Evolutionary conservation across 2,329 filamentous ascomycete species (phyloP).

Genomic region (Chaetomiaceae sp.): DNA sequence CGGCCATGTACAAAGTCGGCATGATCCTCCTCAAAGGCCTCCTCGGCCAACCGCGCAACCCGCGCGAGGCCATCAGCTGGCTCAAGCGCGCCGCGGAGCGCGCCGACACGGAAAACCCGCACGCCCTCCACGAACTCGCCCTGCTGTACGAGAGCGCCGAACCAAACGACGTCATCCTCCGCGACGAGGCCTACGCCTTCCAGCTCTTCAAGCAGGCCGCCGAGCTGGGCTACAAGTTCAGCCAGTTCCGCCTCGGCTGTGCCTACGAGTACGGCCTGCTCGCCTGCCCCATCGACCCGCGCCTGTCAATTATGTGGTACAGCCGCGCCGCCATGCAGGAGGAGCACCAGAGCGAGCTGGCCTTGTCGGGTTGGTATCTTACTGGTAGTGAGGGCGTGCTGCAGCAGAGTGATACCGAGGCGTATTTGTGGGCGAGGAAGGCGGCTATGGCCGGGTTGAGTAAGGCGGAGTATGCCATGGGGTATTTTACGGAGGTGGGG

Average conservation of each 20-base stretch:
- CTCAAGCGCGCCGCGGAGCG: constrained; percentile 87
- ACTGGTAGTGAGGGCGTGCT: constrained; percentile 85
- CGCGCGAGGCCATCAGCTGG: constrained; percentile 84
- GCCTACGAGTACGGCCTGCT: constrained; percentile 86
- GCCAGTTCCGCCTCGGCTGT: constrained; percentile 82
- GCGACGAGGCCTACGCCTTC: constrained; percentile 77
- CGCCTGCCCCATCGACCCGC: constrained; percentile 75
- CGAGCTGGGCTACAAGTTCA: constrained; percentile 89
- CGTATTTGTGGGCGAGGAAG: constrained; percentile 94
- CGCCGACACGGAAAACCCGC: constrained; percentile 85
- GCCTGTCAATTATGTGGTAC: constrained; percentile 90
- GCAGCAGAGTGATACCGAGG: constrained; percentile 89
- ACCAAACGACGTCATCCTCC: constrained; percentile 66
- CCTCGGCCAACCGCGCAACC: constrained; percentile 78
- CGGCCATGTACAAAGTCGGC: constrained; percentile 97
- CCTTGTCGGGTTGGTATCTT: constrained; percentile 87
- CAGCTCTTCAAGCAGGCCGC: constrained; percentile 80
- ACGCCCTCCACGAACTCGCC: constrained; percentile 85
- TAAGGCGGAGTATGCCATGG: constrained; percentile 97
- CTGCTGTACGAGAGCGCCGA: constrained; percentile 60
- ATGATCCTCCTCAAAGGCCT: constrained; percentile 93
- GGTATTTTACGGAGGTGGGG: constrained; percentile 92
- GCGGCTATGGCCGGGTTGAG: constrained; percentile 81
- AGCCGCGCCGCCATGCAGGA: constrained; percentile 84
- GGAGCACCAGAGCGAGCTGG: constrained; percentile 87